Base-by-base conservation (phyloP, 331 rosid genomes). In the Erythrophleum ivorense region DNA sequence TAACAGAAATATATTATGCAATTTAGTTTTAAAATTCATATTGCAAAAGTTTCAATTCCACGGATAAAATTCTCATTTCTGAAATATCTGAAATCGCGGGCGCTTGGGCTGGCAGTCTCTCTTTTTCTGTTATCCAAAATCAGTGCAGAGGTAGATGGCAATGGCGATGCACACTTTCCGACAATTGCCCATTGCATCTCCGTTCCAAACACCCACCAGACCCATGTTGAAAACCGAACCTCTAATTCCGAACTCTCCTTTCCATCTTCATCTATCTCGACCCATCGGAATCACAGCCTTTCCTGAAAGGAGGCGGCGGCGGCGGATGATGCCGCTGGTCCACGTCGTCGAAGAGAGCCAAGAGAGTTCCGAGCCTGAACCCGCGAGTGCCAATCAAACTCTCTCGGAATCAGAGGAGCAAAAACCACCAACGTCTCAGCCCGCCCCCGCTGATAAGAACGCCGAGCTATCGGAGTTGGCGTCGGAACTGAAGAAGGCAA, bases 401-500 rank as follows among this genome's bases (percentile, higher is more conserved):
- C 36, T 73, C 4, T 15, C 77, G 33, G 87, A 83, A 49, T 2
- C 72, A 33, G 86, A n/a, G n/a, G n/a, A 64, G 29, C 74, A 73
- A 13, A 78, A 52, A 29, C 69, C 34, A 7, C 34, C 10, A 36
- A 31, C 3, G 85, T 85, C 74, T 6, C 84, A 82, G 12, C 59
- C 58, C 7, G 41, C 19, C 13, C 41, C 58, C 6, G 43, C 19
- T 7, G 71, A 76, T 21, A 43, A 45, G 29, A 14, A 33, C 70
- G 31, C 34, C 18, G 59, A 76, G 71, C 29, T 76, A 16, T 45
- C 85, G 29, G 88, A 94, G 38, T 40, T 94, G 81, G 97, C 94
- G 9, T 77, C 88, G 81, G 94, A 91, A 67, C 85, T 95, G 62
- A 93, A 88, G 93, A 88, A 86, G 87, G 97, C 92, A 6, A 89